Conservation (phyloP, 2,329 filamentous ascomycete species). For the Colletotrichum graminicola region DNA sequence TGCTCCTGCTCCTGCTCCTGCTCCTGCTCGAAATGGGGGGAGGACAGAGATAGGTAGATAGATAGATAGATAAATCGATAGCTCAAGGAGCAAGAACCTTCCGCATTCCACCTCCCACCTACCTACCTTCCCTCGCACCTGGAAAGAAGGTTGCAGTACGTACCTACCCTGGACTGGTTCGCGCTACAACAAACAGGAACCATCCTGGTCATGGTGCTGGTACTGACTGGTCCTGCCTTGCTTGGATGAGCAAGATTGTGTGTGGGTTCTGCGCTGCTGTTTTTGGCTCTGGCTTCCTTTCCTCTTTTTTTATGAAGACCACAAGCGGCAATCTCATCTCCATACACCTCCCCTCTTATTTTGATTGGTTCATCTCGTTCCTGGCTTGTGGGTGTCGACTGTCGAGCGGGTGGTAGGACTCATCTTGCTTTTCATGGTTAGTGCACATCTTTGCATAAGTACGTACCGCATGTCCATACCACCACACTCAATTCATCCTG, state of each 20-base stretch:
- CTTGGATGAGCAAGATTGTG: not conserved
- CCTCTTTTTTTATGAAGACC: conserved; percentile 18
- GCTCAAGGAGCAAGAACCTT: conserved; percentile 4
- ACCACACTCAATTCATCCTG: conserved; percentile 7
- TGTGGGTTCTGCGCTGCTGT: conserved; percentile 3
- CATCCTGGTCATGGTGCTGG: not conserved
- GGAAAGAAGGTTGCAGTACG: conserved; percentile 40
- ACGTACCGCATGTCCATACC: not conserved
- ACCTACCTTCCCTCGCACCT: conserved; percentile 14
- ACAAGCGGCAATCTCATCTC: conserved; percentile 25
- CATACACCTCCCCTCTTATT: not conserved
- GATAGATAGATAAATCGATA: too few species aligned
- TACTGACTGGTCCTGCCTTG: not conserved
- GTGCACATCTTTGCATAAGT: conserved; percentile 17
- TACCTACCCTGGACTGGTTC: conserved; percentile 27
- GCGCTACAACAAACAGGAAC: not conserved
- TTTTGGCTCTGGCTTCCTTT: conserved; percentile 3
- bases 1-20: not conserved
- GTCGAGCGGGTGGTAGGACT: conserved; percentile 24
- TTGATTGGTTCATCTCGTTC: conserved; percentile 27
- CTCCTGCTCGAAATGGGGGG: not conserved
- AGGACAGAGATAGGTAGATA: not conserved
- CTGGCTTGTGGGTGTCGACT: conserved; percentile 10
- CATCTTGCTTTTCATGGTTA: conserved; percentile 19
- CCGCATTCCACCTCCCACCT: not conserved